Evolutionary conservation across 2,329 filamentous ascomycete genomes (phyloP).

Genomic region (Graphiopsis chlorocephala): DNA sequence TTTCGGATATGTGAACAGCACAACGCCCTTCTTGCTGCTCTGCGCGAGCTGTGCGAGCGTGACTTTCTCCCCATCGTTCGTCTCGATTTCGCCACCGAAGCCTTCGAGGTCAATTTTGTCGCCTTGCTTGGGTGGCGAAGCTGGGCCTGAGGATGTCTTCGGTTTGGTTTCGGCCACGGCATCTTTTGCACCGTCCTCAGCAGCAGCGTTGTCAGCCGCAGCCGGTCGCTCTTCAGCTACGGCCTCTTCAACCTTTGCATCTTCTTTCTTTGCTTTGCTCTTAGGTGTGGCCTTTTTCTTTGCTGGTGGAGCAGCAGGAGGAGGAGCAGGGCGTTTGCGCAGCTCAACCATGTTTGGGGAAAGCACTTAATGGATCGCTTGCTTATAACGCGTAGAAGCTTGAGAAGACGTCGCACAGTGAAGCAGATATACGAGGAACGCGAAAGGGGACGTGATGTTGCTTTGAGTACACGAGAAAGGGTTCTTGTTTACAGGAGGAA

Average conservation of each 20-base stretch:
- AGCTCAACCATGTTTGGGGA: slow-evolving; percentile 52
- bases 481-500: not conserved
- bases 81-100: slow-evolving; percentile 72
- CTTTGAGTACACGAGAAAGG: not conserved
- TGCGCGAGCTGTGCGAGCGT: slow-evolving; percentile 78
- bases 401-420: not conserved
- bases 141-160: slow-evolving; percentile 15
- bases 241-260: slow-evolving; percentile 24
- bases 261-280: slow-evolving; percentile 26
- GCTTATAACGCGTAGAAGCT: not conserved
- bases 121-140: slow-evolving; percentile 42
- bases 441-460: not conserved
- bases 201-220: not conserved
- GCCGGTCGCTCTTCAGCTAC: slow-evolving; percentile 2
- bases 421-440: not conserved
- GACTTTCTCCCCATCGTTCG: slow-evolving; percentile 77
- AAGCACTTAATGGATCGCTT: slow-evolving; percentile 5
- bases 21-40: slow-evolving; percentile 79
- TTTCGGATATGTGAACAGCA: slow-evolving; percentile 93
- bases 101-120: slow-evolving; percentile 52
- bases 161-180: slow-evolving; percentile 5
- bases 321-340: slow-evolving; percentile 59
- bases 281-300: slow-evolving; percentile 43
- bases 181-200: slow-evolving; percentile 17
- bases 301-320: slow-evolving; percentile 48